Conservation (phyloP, 768 basidiomycete species). For the Glaciozyma antarctica region DNA sequence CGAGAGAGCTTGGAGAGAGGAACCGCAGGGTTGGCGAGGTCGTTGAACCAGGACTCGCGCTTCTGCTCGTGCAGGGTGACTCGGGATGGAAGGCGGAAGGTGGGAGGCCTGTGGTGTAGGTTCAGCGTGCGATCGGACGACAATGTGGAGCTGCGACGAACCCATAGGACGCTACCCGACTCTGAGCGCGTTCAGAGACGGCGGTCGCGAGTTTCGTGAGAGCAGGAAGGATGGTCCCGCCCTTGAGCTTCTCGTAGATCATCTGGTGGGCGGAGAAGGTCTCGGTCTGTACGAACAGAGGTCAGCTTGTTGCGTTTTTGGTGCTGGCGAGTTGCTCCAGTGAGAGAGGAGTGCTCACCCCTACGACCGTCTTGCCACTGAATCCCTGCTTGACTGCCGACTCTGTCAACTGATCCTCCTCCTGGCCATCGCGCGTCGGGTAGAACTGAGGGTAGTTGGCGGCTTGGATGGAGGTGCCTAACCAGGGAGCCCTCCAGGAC, state of each 20-base stretch:
- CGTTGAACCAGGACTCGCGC: conserved; percentile 34
- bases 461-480: background rate
- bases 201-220: conserved; percentile 26
- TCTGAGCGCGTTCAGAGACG: conserved; percentile 20
- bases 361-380: conserved; percentile 17
- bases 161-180: conserved; percentile 22
- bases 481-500: conserved; percentile 26
- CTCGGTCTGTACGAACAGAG: conserved; percentile 29
- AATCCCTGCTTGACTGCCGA: conserved; percentile 32
- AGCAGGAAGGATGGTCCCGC: conserved; percentile 18
- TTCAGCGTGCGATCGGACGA: background rate
- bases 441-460: conserved; percentile 32
- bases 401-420: conserved; percentile 34
- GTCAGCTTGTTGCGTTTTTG: background rate
- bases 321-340: background rate
- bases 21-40: conserved; percentile 34
- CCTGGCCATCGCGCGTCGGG: conserved; percentile 33
- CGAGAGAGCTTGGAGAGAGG: conserved; percentile 34
- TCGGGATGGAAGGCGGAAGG: conserved; percentile 31
- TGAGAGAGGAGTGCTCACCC: background rate
- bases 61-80: conserved; percentile 34
- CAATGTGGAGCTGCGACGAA: background rate
- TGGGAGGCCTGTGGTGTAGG: conserved; percentile 23
- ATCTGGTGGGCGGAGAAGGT: conserved; percentile 35
- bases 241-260: conserved; percentile 32